Percentiles rank a stretch among this genome's conserved stretches.
Evolutionary conservation across 2,329 filamentous ascomycete genomes (phyloP).

Genomic region (Apiospora kogelbergensis): DNA sequence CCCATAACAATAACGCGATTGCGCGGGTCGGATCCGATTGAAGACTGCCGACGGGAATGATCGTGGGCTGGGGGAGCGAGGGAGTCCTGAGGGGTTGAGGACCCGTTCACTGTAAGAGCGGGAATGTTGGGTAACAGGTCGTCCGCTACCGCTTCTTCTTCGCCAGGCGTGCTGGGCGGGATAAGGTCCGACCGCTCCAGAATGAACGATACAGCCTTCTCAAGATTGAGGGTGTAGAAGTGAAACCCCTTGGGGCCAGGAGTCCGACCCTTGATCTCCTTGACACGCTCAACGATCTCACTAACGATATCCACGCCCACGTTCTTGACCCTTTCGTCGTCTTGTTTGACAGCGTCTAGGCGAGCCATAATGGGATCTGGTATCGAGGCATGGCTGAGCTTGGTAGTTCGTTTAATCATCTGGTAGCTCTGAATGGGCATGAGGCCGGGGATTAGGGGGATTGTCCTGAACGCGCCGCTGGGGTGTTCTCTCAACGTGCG

Average conservation of each 20-base stretch:
- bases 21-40: conserved; percentile 79
- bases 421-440: conserved; percentile 99
- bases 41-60: conserved; percentile 66
- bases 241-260: conserved; percentile 78
- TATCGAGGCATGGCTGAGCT: conserved; percentile 85
- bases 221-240: conserved; percentile 95
- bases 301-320: conserved; percentile 80
- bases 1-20: conserved; percentile 84
- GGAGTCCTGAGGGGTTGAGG: conserved; percentile 26
- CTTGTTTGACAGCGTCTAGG: conserved; percentile 70
- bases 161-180: conserved; percentile 51
- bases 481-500: conserved; percentile 73
- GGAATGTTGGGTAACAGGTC: conserved; percentile 45
- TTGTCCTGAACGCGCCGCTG: conserved; percentile 79
- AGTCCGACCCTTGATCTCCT: conserved; percentile 57
- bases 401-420: conserved; percentile 90
- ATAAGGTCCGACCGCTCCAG: conserved; percentile 85
- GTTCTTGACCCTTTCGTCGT: conserved; percentile 79
- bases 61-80: conserved; percentile 26
- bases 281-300: conserved; percentile 80
- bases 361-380: conserved; percentile 70
- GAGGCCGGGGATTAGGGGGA: conserved; percentile 89
- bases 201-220: conserved; percentile 94
- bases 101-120: conserved; percentile 53
- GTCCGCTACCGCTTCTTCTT: conserved; percentile 50